Evolutionary conservation across 179 eudicot species (phyloP).

Genomic region (Beta macrorhiza): DNA sequence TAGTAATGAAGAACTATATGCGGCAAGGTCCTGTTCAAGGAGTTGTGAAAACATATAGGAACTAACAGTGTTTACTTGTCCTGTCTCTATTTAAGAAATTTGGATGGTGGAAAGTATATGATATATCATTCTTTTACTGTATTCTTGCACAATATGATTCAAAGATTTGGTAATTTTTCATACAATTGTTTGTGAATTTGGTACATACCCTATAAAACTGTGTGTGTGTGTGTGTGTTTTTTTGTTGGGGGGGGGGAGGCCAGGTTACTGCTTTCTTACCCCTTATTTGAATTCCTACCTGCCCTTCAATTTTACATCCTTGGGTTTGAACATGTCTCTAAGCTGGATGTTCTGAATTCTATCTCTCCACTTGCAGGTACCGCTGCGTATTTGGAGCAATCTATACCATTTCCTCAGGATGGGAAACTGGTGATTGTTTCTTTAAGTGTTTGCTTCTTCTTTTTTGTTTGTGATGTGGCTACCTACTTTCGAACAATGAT

Average conservation of each 20-base stretch:
- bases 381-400: conserved; percentile 80
- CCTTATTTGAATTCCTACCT: no score
- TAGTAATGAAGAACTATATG: not conserved
- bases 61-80: not conserved
- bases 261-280: no score
- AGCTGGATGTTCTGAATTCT: conserved; percentile 13
- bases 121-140: not conserved
- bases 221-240: not conserved
- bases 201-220: not conserved
- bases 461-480: not conserved
- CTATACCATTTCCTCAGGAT: conserved; percentile 79
- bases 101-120: no score
- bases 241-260: no score
- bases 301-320: not conserved
- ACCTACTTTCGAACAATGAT: not conserved
- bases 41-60: not conserved
- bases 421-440: conserved; percentile 71
- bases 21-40: not conserved
- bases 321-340: not conserved
- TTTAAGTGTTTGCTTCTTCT: conserved; percentile 8
- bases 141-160: not conserved
- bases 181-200: not conserved
- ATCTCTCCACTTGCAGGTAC: conserved; percentile 58
- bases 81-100: not conserved
- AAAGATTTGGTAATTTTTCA: not conserved